phyloP scores from a whole-genome alignment of 352 stramenopile genomes.

The Globisporangium uncinulatum region DNA sequence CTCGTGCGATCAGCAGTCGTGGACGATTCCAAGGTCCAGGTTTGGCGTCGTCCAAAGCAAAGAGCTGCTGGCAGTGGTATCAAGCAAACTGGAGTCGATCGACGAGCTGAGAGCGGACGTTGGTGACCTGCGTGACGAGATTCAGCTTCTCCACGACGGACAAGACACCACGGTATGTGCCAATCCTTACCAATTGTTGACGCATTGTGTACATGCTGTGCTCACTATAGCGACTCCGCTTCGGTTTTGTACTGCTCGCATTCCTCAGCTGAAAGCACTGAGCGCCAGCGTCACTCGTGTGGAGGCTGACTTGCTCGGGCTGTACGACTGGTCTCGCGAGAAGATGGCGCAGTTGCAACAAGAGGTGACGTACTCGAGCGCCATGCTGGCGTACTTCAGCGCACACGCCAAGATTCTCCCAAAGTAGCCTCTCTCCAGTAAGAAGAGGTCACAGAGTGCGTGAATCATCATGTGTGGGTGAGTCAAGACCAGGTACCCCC shows the following conservation, averaged over 20 bases:
- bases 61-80: conserved; percentile 1
- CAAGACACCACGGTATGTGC: conserved; percentile 12
- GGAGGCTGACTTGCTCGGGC: conserved; percentile 37
- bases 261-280: conserved; percentile 23
- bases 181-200: too few relatives aligned
- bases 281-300: conserved; percentile 22
- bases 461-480: too few relatives aligned
- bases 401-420: conserved; percentile 28
- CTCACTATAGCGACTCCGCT: not conserved
- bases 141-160: conserved; percentile 6
- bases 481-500: too few relatives aligned
- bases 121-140: conserved; percentile 15
- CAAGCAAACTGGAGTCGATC: conserved; percentile 16
- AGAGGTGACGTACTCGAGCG: conserved; percentile 19
- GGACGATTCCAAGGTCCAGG: not conserved
- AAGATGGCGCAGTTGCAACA: conserved; percentile 23
- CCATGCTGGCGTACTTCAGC: conserved; percentile 24
- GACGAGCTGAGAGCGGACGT: conserved; percentile 18
- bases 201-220: too few relatives aligned
- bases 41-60: not conserved
- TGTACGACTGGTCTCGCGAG: conserved; percentile 58
- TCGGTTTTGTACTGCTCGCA: not conserved
- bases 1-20: not conserved
- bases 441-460: too few relatives aligned
- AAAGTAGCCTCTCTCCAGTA: conserved; percentile 5